phyloP scores from a whole-genome alignment of 2,329 filamentous ascomycete genomes.

The Pseudogymnoascus sp. region DNA sequence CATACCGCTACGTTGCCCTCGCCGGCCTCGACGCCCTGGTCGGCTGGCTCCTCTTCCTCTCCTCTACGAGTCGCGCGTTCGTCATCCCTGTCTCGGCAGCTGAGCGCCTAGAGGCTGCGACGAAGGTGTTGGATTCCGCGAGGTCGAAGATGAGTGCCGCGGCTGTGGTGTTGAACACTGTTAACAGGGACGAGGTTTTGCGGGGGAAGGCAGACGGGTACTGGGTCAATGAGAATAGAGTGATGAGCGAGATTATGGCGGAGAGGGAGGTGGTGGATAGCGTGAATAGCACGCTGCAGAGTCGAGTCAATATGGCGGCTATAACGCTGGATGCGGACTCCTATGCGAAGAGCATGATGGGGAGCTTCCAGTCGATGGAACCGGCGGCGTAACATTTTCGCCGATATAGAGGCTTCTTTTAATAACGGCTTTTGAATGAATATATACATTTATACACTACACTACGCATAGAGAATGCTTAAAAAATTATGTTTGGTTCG shows the following conservation, averaged over 20 bases:
- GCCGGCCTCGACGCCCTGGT: slow-evolving; percentile 55
- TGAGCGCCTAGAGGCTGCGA: slow-evolving; percentile 55
- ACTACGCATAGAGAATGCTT: neutral
- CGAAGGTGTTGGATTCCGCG: slow-evolving; percentile 47
- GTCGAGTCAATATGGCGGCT: slow-evolving; percentile 52
- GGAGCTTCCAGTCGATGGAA: slow-evolving; percentile 1
- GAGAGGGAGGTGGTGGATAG: slow-evolving; percentile 66
- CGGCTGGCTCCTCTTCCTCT: slow-evolving; percentile 62
- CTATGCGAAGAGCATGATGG: slow-evolving; percentile 42
- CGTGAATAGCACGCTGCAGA: slow-evolving; percentile 57
- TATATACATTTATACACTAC: neutral
- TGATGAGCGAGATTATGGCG: slow-evolving; percentile 70
- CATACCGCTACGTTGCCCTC: slow-evolving; percentile 55
- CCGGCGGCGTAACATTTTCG: neutral
- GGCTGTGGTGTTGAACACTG: slow-evolving; percentile 71
- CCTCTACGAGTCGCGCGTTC: slow-evolving; percentile 72
- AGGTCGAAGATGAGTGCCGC: slow-evolving; percentile 63
- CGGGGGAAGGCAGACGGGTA: slow-evolving; percentile 60
- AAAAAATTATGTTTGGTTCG: neutral
- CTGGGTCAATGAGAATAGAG: slow-evolving; percentile 68
- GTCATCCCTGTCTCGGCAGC: slow-evolving; percentile 50
- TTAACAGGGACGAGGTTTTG: slow-evolving; percentile 63
- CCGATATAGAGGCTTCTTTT: neutral
- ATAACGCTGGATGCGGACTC: slow-evolving; percentile 56
- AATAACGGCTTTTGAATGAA: neutral